These are phyloP conservation scores for Rutstroemia sydowiana DNA, from an alignment of 2,329 filamentous ascomycete genomes.

Conservation along the genomic window DNA sequence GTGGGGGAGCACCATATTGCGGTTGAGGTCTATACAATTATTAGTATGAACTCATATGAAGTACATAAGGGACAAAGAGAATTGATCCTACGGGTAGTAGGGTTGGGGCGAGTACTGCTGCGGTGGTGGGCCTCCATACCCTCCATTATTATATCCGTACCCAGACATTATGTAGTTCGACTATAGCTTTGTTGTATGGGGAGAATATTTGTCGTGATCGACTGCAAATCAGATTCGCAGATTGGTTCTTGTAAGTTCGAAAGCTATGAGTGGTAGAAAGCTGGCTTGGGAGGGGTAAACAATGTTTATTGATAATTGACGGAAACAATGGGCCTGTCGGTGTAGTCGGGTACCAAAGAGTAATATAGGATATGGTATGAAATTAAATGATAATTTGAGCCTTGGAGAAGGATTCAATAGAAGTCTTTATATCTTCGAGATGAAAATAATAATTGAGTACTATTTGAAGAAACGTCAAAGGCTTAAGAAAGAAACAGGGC, in stretches of 20 bases:
- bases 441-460: not conserved
- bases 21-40: conserved; percentile 15
- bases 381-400: not conserved
- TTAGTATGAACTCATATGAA: not conserved
- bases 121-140: conserved; percentile 33
- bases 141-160: conserved; percentile 48
- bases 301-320: not conserved
- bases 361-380: not conserved
- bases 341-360: not conserved
- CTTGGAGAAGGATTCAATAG: conserved; percentile 2
- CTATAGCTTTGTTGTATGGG: not conserved
- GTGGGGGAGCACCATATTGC: conserved; percentile 26
- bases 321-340: not conserved
- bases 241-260: not conserved
- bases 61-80: not conserved
- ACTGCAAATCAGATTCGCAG: not conserved
- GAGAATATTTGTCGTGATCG: not conserved
- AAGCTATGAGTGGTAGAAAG: not conserved
- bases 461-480: not conserved
- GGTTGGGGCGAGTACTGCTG: conserved; percentile 34
- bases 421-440: conserved; percentile 2
- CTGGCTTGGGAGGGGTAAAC: not conserved
- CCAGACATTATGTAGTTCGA: conserved; percentile 45
- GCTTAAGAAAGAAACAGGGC: not conserved
- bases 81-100: conserved; percentile 41